phyloP scores from a whole-genome alignment of 1,139 yeast species.

The Meyerozyma carpophila region DNA sequence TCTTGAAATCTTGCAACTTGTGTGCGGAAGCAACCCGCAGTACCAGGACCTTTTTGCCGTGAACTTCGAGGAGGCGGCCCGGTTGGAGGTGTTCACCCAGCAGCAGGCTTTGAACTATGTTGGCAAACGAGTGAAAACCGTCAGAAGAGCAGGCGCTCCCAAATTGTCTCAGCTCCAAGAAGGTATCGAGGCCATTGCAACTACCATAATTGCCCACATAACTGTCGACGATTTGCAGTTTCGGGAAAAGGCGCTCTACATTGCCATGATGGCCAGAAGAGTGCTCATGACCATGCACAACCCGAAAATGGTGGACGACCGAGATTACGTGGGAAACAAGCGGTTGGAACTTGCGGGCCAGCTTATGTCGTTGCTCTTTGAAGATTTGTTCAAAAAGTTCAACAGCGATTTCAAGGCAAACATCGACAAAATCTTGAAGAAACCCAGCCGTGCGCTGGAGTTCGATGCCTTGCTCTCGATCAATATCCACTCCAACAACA shows the following conservation, averaged over 20 bases:
- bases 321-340: constrained; percentile 98
- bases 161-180: constrained; percentile 80
- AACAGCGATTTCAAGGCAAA: constrained; percentile 91
- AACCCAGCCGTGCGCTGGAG: constrained; percentile 92
- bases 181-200: constrained; percentile 96
- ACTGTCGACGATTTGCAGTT: constrained; percentile 83
- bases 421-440: constrained; percentile 87
- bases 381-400: constrained; percentile 94
- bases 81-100: constrained; percentile 81
- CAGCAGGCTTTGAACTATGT: constrained; percentile 89
- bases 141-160: constrained; percentile 81
- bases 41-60: constrained; percentile 91
- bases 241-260: constrained; percentile 88
- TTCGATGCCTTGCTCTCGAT: constrained; percentile 89
- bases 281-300: constrained; percentile 94
- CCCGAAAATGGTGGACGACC: constrained; percentile 93
- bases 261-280: constrained; percentile 95
- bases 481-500: constrained; percentile 85
- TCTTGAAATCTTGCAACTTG: constrained; percentile 86
- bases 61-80: constrained; percentile 91
- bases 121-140: constrained; percentile 87
- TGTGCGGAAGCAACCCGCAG: constrained; percentile 82
- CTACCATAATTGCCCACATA: constrained; percentile 92
- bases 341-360: constrained; percentile 97
- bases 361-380: constrained; percentile 87